Percentiles rank a stretch among this genome's conserved stretches.
phyloP scores from a whole-genome alignment of 495 filamentous ascomycete genomes.

The Talaromyces proteolyticus region DNA sequence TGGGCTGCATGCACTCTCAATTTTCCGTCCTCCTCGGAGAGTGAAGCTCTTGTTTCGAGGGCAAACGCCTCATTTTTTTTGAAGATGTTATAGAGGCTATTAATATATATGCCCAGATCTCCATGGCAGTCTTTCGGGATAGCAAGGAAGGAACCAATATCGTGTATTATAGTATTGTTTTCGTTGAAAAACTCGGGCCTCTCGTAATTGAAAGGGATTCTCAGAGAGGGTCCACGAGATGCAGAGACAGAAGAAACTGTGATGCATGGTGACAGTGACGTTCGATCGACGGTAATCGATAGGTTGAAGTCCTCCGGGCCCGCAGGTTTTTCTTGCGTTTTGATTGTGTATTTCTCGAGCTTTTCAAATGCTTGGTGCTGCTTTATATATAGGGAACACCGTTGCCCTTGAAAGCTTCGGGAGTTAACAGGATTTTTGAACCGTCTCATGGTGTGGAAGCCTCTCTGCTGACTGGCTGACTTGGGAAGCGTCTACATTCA shows the following conservation, averaged over 20 bases:
- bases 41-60: constrained; percentile 42
- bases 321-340: constrained; percentile 30
- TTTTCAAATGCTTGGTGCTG: constrained; percentile 53
- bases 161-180: constrained; percentile 21
- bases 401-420: constrained; percentile 22
- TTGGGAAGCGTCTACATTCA: constrained; percentile 12
- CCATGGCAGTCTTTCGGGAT: constrained; percentile 35
- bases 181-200: constrained; percentile 17
- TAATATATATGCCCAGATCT: constrained; percentile 44
- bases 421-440: background rate
- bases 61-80: constrained; percentile 62
- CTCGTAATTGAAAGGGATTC: constrained; percentile 59
- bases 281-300: constrained; percentile 61
- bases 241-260: constrained; percentile 50
- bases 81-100: constrained; percentile 54
- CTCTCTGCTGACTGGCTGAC: constrained; percentile 31
- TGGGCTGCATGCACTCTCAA: constrained; percentile 44
- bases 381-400: constrained; percentile 53
- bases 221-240: constrained; percentile 31
- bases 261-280: constrained; percentile 58
- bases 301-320: constrained; percentile 41
- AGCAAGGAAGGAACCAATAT: constrained; percentile 44
- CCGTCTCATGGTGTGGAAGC: constrained; percentile 46
- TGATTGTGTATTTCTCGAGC: constrained; percentile 46
- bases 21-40: constrained; percentile 29